Conservation (phyloP, 2,329 filamentous ascomycete genomes). For the Pestalotiopsis sp. region DNA sequence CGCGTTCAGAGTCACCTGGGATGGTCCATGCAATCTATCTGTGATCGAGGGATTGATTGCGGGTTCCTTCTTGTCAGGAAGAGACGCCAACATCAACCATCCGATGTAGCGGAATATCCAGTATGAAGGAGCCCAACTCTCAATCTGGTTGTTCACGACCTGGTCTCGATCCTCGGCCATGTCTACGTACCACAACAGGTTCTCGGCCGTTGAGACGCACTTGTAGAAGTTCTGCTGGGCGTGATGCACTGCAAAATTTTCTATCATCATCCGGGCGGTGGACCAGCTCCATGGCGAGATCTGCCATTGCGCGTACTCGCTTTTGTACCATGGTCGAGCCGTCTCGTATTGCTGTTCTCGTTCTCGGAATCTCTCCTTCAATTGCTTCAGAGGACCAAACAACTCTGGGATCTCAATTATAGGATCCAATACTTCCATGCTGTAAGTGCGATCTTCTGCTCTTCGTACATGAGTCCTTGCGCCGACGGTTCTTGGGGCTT, state of each 20-base stretch:
- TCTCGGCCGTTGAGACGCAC: background rate
- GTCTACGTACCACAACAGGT: background rate
- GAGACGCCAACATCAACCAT: background rate
- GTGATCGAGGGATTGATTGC: background rate
- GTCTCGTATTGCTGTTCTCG: background rate
- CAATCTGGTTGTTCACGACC: no score
- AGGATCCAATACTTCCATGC: background rate
- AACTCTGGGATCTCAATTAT: background rate
- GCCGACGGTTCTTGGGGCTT: background rate
- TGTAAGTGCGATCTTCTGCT: background rate
- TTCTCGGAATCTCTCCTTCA: background rate
- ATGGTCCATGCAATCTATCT: background rate
- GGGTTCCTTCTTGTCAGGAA: background rate
- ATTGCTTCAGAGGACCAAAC: background rate
- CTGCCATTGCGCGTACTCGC: background rate
- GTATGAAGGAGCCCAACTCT: background rate
- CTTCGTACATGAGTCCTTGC: background rate
- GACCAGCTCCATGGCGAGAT: slow-evolving; percentile 3
- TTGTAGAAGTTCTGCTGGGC: background rate
- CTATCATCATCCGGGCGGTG: background rate
- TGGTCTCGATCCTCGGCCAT: background rate
- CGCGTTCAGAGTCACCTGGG: background rate
- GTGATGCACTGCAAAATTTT: background rate
- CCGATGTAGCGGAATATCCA: background rate
- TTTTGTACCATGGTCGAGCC: background rate